Evolutionary conservation across 2,329 filamentous ascomycete genomes (phyloP).

Genomic region (Colletotrichum destructivum): DNA sequence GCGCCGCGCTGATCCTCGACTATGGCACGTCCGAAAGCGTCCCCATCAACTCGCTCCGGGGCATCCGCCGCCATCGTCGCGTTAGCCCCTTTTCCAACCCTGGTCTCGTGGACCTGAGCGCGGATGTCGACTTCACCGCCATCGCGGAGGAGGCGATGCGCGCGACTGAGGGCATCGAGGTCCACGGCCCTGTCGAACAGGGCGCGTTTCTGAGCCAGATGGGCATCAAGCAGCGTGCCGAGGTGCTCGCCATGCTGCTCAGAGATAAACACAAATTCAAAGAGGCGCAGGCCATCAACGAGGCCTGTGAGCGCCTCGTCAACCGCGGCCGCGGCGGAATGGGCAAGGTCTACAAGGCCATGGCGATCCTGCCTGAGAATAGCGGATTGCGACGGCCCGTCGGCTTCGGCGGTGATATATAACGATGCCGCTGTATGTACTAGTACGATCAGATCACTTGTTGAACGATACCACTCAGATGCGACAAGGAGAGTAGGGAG

Average conservation of each 20-base stretch:
- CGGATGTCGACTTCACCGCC: conserved; percentile 93
- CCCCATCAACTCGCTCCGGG: conserved; percentile 90
- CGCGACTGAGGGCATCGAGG: conserved; percentile 85
- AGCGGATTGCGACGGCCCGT: conserved; percentile 82
- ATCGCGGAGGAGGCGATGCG: conserved; percentile 85
- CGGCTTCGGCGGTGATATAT: conserved; percentile 86
- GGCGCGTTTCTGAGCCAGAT: conserved; percentile 83
- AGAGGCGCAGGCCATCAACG: conserved; percentile 74
- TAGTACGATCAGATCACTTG: not conserved
- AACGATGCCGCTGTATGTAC: conserved; percentile 2
- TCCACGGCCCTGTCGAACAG: conserved; percentile 93
- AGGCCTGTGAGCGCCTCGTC: conserved; percentile 85
- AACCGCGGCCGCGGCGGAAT: conserved; percentile 87
- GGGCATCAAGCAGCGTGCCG: conserved; percentile 86
- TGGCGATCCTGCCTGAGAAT: conserved; percentile 91
- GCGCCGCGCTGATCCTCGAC: conserved; percentile 95
- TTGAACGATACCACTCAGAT: conserved; percentile 2
- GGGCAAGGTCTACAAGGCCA: conserved; percentile 94
- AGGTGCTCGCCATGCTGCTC: conserved; percentile 71
- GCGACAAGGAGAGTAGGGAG: not conserved
- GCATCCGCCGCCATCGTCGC: conserved; percentile 82
- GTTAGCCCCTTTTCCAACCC: conserved; percentile 86
- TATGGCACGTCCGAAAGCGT: conserved; percentile 87
- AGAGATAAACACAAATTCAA: conserved; percentile 65
- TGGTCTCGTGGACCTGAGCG: conserved; percentile 88